phyloP scores from a whole-genome alignment of 148 eudicot genomes.

The Fagopyrum tataricum region DNA sequence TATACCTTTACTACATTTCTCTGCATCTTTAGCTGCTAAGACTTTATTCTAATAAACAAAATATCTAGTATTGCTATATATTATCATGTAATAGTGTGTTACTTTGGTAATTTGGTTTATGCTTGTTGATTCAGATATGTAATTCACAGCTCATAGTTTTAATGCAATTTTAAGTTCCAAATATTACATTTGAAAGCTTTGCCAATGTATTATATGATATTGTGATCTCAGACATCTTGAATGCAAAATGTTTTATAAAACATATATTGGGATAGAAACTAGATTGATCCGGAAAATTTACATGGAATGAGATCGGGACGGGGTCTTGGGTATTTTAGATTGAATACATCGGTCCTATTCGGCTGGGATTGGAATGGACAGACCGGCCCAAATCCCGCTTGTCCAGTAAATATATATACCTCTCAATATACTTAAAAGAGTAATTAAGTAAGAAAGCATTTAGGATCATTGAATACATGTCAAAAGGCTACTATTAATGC shows the following conservation, averaged over 20 bases:
- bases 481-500: background rate
- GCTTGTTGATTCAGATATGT: background rate
- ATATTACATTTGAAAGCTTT: background rate
- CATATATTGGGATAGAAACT: no score
- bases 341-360: no score
- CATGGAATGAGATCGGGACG: no score
- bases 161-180: constrained; percentile 1
- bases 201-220: background rate
- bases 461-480: background rate
- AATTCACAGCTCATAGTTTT: constrained; percentile 1
- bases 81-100: background rate
- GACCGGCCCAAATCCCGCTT: no score
- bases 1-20: background rate
- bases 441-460: background rate
- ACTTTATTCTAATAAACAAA: background rate
- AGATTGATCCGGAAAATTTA: no score
- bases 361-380: no score
- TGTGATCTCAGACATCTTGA: no score
- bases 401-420: no score
- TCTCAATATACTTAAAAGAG: no score
- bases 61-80: background rate
- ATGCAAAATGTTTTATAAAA: no score
- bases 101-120: background rate
- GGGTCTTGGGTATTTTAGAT: no score
- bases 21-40: constrained; percentile 1